phyloP scores from a whole-genome alignment of 495 filamentous ascomycete species.

The Penicillium nucicola region DNA sequence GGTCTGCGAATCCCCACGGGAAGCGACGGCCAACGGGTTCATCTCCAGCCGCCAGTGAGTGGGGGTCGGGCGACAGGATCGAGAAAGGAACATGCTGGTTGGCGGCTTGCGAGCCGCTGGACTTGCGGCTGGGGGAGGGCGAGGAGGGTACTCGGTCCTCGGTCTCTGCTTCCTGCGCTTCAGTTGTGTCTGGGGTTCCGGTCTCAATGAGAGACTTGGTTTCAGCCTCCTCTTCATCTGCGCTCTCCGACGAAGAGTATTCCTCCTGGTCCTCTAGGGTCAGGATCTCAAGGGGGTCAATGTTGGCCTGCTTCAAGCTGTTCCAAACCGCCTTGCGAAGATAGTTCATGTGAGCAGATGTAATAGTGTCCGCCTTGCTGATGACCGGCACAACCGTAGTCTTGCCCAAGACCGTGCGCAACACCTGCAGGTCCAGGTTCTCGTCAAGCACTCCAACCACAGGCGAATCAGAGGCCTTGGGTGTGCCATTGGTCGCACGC shows the following conservation, averaged over 20 bases:
- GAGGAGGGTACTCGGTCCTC: neutral
- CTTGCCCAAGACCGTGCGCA: slow-evolving; percentile 86
- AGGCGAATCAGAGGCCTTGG: slow-evolving; percentile 45
- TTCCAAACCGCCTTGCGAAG: slow-evolving; percentile 89
- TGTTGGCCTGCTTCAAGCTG: slow-evolving; percentile 77
- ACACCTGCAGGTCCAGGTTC: slow-evolving; percentile 84
- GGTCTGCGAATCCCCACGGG: slow-evolving; percentile 95
- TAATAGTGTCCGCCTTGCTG: slow-evolving; percentile 96
- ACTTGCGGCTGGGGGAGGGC: slow-evolving; percentile 16
- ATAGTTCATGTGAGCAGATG: slow-evolving; percentile 85
- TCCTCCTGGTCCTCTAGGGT: slow-evolving; percentile 73
- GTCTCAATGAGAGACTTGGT: slow-evolving; percentile 15
- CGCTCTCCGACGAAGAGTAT: slow-evolving; percentile 56
- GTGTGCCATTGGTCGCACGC: slow-evolving; percentile 52
- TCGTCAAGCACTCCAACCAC: slow-evolving; percentile 72
- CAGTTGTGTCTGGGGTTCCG: neutral
- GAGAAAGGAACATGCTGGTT: slow-evolving; percentile 70
- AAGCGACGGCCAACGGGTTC: slow-evolving; percentile 73
- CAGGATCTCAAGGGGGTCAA: slow-evolving; percentile 86
- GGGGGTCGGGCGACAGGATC: slow-evolving; percentile 88
- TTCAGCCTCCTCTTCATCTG: slow-evolving; percentile 45
- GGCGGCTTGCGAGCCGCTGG: slow-evolving; percentile 18
- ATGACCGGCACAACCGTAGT: slow-evolving; percentile 95
- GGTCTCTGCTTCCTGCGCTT: slow-evolving; percentile 4
- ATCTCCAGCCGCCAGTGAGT: slow-evolving; percentile 64